Base-by-base conservation (phyloP, 176 grass and related monocot species). In the Rhipidocladum racemiflorum region DNA sequence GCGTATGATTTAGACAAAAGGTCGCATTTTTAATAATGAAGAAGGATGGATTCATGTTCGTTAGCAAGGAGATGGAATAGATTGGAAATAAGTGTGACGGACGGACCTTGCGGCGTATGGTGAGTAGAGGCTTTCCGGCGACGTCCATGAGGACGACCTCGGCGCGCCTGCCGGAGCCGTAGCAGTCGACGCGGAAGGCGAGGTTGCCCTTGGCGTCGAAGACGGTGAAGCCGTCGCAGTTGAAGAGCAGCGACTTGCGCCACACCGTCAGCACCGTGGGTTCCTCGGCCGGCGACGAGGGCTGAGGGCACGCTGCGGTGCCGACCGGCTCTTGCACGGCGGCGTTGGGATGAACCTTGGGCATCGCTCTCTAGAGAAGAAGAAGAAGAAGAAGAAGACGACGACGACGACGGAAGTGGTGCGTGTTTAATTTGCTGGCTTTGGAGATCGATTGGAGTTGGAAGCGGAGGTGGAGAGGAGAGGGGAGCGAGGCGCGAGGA, bases 191-290 rank as follows among this genome's bases (percentile, higher is more conserved):
- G 65, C 94, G 90, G 86, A 90, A 97, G 54, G 87, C 86, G 85
- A 97, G 89, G 69, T 88, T 36, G 61, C 94, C 94, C 13, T 32
- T 84, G 23, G 80, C 83, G 70, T 97, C 93, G 55, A 72, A 97
- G 36, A 97, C 93, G 6, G 93, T 97, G 83, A 97, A 97, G 16
- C 93, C 93, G 25, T 87, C 76, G 78, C 86, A 93, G 75, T 89
- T 93, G 86, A 97, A 93, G 25, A 97, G 87, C 7, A 97, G 88
- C 4, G 93, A 97, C 68, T 89, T 97, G 64, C 90, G 87, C 93
- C 93, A 97, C 70, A 97, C 93, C 17, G 93, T 97, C 8, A 97
- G 88, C 59, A 80, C 76, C 59, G 39, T 27, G 7, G 56, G 24
- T 3, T 55, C 53, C 53, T 4, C 20, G 53, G 20, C 21, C 53